phyloP scores from a whole-genome alignment of 495 filamentous ascomycete genomes.

The Lophium mytilinum region DNA sequence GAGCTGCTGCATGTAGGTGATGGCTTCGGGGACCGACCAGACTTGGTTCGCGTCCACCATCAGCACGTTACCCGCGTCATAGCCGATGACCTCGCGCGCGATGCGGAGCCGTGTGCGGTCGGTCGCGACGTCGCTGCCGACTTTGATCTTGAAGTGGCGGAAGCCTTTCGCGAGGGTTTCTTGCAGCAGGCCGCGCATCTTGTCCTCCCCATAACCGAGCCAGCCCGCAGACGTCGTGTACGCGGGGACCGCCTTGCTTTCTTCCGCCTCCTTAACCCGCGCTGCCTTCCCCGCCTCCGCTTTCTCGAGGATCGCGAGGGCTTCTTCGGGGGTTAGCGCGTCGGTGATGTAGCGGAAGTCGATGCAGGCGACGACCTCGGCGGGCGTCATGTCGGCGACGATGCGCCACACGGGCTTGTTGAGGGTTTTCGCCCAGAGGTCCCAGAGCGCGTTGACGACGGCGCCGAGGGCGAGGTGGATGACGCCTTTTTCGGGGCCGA shows the following conservation, averaged over 20 bases:
- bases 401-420: conserved; percentile 86
- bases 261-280: conserved; percentile 61
- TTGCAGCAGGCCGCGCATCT: conserved; percentile 63
- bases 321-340: conserved; percentile 82
- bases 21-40: conserved; percentile 87
- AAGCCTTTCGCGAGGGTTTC: conserved; percentile 72
- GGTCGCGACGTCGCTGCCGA: conserved; percentile 62
- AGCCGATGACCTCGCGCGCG: conserved; percentile 75
- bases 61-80: conserved; percentile 75
- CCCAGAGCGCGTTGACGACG: conserved; percentile 90
- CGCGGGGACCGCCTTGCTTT: conserved; percentile 67
- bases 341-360: conserved; percentile 93
- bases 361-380: conserved; percentile 78
- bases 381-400: conserved; percentile 79
- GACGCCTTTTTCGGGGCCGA: conserved; percentile 91
- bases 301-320: conserved; percentile 58
- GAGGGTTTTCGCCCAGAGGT: conserved; percentile 84
- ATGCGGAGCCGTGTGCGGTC: conserved; percentile 63
- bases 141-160: conserved; percentile 87
- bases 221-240: conserved; percentile 90
- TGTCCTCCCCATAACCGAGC: conserved; percentile 86
- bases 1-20: conserved; percentile 76
- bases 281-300: conserved; percentile 54
- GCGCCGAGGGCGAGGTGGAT: conserved; percentile 87
- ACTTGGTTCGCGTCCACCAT: conserved; percentile 97